Evolutionary conservation across 2,329 filamentous ascomycete genomes (phyloP), one percentile per base, ranked within the genome.

Genomic region (Sarocladium brachiariae): DNA sequence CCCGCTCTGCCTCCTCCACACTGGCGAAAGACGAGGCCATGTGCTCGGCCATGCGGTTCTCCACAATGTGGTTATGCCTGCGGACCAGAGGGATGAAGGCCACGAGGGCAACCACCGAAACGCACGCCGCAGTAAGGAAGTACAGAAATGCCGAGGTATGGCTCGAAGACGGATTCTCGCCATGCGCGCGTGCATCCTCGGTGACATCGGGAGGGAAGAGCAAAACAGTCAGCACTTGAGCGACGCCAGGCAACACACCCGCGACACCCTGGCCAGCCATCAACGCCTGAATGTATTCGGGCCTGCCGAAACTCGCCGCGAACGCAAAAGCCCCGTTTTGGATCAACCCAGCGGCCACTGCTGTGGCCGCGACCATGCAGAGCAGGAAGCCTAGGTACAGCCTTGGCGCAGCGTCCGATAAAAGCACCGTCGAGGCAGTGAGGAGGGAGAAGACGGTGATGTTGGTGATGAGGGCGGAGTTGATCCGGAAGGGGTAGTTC

Each of bases 271-370:
- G 93, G 1, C 93, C 93, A 2, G 86, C 84, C 91, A 99, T 97
- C 66, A 97, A 90, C 21, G 86, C 92, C 68, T 97, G 92, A 51
- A 89, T 96, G 66, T 97, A 99, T 66, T 93, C 88, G 18, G 86
- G 81, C 49, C 87, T 76, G 31, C 85, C 89, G 61, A 96, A 97
- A 49, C 88, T 85, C 3, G 87, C 82, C 2, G 89, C 90, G 63
- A 91, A 97, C 2, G 93, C 89, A 65, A 96, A 96, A 10, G 93
- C 82, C 16, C 93, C 93, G 65, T 97, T 97, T 69, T 97, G 93
- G 57, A 91, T 87, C 48, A 96, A 74, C 0, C 87, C 91, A 0
- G 90, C 87, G 0, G 89, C 90, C 62, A 86, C 75, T 56, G 89
- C 88, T 0, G 90, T 81, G n/a, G 74, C 71, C 54, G 87, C 84